These are phyloP conservation scores for Termitomyces titanicus DNA, from an alignment of 768 basidiomycete genomes.

Conservation along the genomic window DNA sequence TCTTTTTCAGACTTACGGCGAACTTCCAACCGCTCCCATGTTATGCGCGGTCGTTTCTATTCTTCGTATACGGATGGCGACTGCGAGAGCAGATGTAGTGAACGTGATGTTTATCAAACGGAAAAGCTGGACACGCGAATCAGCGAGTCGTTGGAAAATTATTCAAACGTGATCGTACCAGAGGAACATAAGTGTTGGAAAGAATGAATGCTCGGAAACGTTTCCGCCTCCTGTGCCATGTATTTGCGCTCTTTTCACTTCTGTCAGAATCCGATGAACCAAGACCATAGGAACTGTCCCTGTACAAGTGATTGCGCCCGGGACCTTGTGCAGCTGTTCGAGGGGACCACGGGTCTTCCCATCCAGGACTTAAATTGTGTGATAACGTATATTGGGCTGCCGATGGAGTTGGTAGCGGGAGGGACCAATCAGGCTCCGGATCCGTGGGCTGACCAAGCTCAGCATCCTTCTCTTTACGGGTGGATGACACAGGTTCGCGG, in stretches of 20 bases:
- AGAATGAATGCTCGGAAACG: conserved; percentile 64
- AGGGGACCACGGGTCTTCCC: conserved; percentile 68
- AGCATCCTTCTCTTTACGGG: conserved; percentile 25
- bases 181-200: conserved; percentile 71
- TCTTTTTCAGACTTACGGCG: conserved; percentile 50
- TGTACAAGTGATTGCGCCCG: conserved; percentile 22
- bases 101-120: conserved; percentile 83
- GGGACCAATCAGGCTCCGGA: conserved; percentile 23
- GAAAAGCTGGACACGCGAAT: conserved; percentile 55
- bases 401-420: conserved; percentile 31
- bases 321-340: conserved; percentile 38
- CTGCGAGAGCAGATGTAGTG: conserved; percentile 71
- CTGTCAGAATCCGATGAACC: conserved; percentile 23
- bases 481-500: conserved; percentile 30
- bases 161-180: conserved; percentile 42
- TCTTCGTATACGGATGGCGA: conserved; percentile 72
- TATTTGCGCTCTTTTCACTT: conserved; percentile 21
- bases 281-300: conserved; percentile 22
- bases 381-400: conserved; percentile 48
- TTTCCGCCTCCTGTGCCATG: conserved; percentile 38
- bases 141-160: neutral
- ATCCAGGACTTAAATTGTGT: conserved; percentile 56
- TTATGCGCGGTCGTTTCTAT: conserved; percentile 47
- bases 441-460: conserved; percentile 14
- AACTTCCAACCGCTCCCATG: conserved; percentile 77